A percentile compares a stretch with the other conserved stretches of the same genome.
Conservation (phyloP, 441 rosid genomes). For the Pelargonium citronellum region DNA sequence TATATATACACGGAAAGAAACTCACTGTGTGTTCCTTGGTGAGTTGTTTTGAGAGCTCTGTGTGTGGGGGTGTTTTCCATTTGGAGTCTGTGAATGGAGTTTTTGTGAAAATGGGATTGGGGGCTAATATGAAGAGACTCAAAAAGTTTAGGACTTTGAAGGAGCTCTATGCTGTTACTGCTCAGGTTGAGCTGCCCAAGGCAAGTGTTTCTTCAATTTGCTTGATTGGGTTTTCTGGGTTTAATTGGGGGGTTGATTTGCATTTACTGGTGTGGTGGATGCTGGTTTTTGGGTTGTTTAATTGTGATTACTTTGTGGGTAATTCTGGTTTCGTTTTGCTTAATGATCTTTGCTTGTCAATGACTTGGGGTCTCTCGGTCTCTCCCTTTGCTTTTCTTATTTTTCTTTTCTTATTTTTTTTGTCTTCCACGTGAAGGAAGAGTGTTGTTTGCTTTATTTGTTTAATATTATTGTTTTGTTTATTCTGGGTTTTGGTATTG, state of each 20-base stretch:
- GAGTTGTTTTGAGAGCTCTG: constrained; percentile 4
- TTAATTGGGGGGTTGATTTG: constrained; percentile 3
- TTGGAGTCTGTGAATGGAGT: not conserved
- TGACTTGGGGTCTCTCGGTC: not conserved
- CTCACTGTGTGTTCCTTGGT: constrained; percentile 1
- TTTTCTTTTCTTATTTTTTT: not conserved
- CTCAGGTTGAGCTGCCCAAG: constrained; percentile 19
- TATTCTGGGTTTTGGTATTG: constrained; percentile 7
- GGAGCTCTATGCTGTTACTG: constrained; percentile 18
- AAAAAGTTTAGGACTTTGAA: constrained; percentile 19
- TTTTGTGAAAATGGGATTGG: constrained; percentile 6
- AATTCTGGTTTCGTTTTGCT: not conserved
- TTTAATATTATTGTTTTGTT: not conserved
- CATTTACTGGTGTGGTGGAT: constrained; percentile 5
- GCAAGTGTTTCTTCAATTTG: constrained; percentile 15
- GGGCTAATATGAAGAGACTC: constrained; percentile 18
- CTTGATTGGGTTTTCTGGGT: constrained; percentile 4
- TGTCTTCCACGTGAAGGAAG: constrained; percentile 10
- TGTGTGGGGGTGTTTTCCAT: not conserved
- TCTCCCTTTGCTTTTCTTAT: not conserved
- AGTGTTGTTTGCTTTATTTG: constrained; percentile 4
- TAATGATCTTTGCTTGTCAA: not conserved
- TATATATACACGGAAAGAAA: constrained; percentile 9
- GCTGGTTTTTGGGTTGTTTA: not conserved
- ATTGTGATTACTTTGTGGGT: not conserved